Evolutionary conservation across 495 filamentous ascomycete species (phyloP).

Genomic region (Cudoniella acicularis): DNA sequence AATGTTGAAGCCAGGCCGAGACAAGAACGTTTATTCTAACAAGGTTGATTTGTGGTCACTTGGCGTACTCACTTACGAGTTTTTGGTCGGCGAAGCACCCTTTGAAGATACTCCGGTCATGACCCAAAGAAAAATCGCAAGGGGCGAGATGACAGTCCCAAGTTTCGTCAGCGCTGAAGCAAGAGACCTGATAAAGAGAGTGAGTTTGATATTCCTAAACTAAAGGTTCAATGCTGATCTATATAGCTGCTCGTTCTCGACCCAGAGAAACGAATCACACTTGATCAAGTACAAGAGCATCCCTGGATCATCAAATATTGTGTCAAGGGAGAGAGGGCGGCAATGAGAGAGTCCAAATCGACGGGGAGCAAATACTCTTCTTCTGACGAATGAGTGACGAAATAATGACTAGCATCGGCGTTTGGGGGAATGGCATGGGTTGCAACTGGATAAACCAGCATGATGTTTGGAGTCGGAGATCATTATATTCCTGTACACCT

Average conservation of each 20-base stretch:
- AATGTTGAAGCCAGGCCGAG: slow-evolving; percentile 81
- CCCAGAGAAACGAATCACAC: slow-evolving; percentile 85
- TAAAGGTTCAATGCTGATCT: background rate
- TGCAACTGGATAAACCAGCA: slow-evolving; percentile 9
- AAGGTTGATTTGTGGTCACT: slow-evolving; percentile 96
- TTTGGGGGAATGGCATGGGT: slow-evolving; percentile 10
- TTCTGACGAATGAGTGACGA: slow-evolving; percentile 14
- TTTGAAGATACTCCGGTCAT: slow-evolving; percentile 95
- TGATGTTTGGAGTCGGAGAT: slow-evolving; percentile 25
- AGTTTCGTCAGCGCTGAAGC: slow-evolving; percentile 88
- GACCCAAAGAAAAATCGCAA: slow-evolving; percentile 86
- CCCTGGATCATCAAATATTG: slow-evolving; percentile 99
- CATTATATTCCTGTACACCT: slow-evolving; percentile 25
- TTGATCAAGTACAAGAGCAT: slow-evolving; percentile 85
- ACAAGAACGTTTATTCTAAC: slow-evolving; percentile 85
- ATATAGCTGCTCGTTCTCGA: slow-evolving; percentile 83
- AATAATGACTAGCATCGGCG: slow-evolving; percentile 20
- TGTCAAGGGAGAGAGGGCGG: slow-evolving; percentile 65
- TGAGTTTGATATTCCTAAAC: slow-evolving; percentile 37
- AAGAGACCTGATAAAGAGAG: slow-evolving; percentile 86
- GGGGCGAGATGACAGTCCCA: slow-evolving; percentile 90
- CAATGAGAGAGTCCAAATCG: slow-evolving; percentile 43
- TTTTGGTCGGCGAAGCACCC: slow-evolving; percentile 90
- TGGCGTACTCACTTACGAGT: slow-evolving; percentile 95
- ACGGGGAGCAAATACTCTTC: slow-evolving; percentile 24